Base-by-base conservation (phyloP, 2,329 filamentous ascomycete species). In the Pezizomycotina sp. region DNA sequence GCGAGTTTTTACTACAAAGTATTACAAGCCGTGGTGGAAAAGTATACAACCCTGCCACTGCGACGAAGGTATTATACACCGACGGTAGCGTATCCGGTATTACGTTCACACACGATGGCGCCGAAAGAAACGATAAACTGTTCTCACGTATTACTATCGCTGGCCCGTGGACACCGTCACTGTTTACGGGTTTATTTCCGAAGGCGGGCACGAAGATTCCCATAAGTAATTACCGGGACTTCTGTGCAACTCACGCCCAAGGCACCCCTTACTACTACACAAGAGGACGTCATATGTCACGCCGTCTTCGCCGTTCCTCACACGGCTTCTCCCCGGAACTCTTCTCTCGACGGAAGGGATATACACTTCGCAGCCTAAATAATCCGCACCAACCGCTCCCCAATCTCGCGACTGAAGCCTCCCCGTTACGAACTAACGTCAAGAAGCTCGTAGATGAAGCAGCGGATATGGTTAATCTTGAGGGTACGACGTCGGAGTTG, bases 301-400 rank as follows among this genome's bases (percentile, higher is more conserved):
- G 73, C 77, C 2, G 57, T 86, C 2, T 84, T 80, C 51, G 71
- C 71, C 2, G 68, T 66, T 3, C 63, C 70, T 38, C 59, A 57
- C 0, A 58, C 2, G 64, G 63, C 0, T 81, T 75, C 55, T 71
- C 69, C 2, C 76, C 77, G 0, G 79, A 84, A 54, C 61, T 79
- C 7, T 82, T 80, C 55, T 71, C 71, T 1, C 63, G 79, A 7
- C 50, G 66, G 3, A 70, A 74, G 71, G 1, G 68, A 80, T 37
- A 68, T 86, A 13, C 86, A 80, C 54, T 58, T 86, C 21, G 75
- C 74, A 79, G 79, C 0, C 53, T 84, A 23, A 84, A 86, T 52
- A 69, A 65, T 22, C 58, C 65, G 0, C 53, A 51, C 1, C 63
- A 77, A 4, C 64, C 69, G 0, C 58, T 86, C 6, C 78, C 79